Evolutionary conservation across 768 basidiomycete genomes (phyloP).

Genomic region (Terana coerulea): DNA sequence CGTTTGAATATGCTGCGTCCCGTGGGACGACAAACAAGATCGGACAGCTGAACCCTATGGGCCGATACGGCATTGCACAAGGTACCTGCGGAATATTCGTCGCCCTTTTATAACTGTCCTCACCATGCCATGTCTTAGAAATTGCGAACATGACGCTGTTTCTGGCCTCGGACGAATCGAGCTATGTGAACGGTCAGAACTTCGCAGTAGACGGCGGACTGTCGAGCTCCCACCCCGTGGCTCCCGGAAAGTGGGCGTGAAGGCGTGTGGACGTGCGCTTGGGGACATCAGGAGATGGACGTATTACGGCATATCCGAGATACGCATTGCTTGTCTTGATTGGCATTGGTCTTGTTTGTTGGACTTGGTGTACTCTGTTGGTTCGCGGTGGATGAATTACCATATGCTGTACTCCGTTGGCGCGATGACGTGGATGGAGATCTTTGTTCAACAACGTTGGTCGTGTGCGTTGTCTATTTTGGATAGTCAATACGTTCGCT

Average conservation of each 20-base stretch:
- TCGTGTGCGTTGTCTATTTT: too few species aligned
- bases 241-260: constrained; percentile 70
- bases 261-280: neutral
- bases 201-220: constrained; percentile 86
- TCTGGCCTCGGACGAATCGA: constrained; percentile 86
- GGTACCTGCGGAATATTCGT: constrained; percentile 50
- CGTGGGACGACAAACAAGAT: constrained; percentile 74
- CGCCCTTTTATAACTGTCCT: too few species aligned
- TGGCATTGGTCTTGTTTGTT: too few species aligned
- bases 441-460: too few species aligned
- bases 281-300: too few species aligned
- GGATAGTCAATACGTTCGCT: too few species aligned
- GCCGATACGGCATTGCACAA: constrained; percentile 77
- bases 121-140: too few species aligned
- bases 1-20: constrained; percentile 74
- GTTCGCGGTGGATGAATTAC: too few species aligned
- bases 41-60: constrained; percentile 80
- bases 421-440: neutral
- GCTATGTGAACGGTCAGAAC: constrained; percentile 90
- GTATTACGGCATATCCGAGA: too few species aligned
- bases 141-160: constrained; percentile 84
- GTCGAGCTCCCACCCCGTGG: constrained; percentile 72
- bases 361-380: too few species aligned
- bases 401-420: neutral
- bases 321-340: too few species aligned